Percentiles rank a stretch among this genome's conserved stretches.
Evolutionary conservation across 2,329 filamentous ascomycete species (phyloP).

Genomic region (Aspergillus neoniger): DNA sequence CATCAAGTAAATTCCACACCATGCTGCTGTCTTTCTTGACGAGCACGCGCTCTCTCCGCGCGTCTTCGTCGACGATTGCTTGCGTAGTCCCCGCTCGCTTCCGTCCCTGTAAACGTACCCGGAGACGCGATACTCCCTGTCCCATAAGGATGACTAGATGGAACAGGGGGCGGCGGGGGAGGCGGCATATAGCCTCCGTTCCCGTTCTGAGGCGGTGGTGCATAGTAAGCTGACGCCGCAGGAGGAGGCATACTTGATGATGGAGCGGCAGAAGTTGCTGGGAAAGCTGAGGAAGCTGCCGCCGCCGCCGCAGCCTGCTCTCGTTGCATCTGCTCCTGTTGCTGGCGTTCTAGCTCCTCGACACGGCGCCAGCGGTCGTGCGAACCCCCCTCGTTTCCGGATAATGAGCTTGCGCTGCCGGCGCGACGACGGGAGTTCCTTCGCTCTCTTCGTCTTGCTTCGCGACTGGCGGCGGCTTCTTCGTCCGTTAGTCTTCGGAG

Average conservation of each 20-base stretch:
- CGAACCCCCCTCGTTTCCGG: slow-evolving; percentile 39
- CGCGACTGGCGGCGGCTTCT: slow-evolving; percentile 62
- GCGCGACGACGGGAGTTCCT: slow-evolving; percentile 43
- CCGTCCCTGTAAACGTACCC: slow-evolving; percentile 50
- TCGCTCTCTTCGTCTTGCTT: slow-evolving; percentile 53
- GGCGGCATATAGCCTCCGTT: slow-evolving; percentile 28
- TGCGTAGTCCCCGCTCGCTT: slow-evolving; percentile 54
- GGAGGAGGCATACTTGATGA: slow-evolving; percentile 29
- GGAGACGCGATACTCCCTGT: slow-evolving; percentile 45
- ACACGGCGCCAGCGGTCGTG: slow-evolving; percentile 52
- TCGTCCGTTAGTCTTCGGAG: slow-evolving; percentile 62
- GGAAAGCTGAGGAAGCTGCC: slow-evolving; percentile 26
- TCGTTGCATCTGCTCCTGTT: slow-evolving; percentile 47
- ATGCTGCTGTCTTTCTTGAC: slow-evolving; percentile 47
- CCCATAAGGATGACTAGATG: slow-evolving; percentile 44
- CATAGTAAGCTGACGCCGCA: slow-evolving; percentile 21
- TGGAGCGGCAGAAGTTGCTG: slow-evolving; percentile 24
- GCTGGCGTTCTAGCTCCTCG: slow-evolving; percentile 50
- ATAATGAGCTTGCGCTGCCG: slow-evolving; percentile 45
- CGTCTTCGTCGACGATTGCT: slow-evolving; percentile 56
- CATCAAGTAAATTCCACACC: slow-evolving; percentile 53
- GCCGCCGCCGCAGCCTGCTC: slow-evolving; percentile 37
- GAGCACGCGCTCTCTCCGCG: slow-evolving; percentile 53
- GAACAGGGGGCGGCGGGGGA: slow-evolving; percentile 39
- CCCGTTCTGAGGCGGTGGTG: slow-evolving; percentile 26